phyloP scores from a whole-genome alignment of 2,329 filamentous ascomycete genomes.

The Lizonia empirigonia region DNA sequence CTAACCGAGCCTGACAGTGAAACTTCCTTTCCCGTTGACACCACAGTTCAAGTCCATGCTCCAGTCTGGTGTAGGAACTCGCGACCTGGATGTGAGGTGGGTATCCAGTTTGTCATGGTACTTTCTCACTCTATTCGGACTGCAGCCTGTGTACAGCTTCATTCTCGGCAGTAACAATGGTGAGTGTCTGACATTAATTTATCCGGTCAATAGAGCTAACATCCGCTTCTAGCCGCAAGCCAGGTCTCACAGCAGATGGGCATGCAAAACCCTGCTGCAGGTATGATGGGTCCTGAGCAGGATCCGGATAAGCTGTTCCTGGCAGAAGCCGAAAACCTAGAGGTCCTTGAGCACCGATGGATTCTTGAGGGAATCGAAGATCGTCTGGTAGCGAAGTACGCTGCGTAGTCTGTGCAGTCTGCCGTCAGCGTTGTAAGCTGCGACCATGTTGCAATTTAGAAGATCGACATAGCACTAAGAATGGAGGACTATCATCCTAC shows the following conservation, averaged over 20 bases:
- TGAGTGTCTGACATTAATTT: slow-evolving; percentile 54
- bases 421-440: slow-evolving; percentile 9
- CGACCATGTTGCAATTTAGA: background rate
- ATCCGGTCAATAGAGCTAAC: slow-evolving; percentile 35
- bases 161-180: slow-evolving; percentile 94
- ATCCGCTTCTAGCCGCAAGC: slow-evolving; percentile 70
- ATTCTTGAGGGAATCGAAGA: slow-evolving; percentile 88
- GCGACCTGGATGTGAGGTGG: slow-evolving; percentile 96
- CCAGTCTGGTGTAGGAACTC: slow-evolving; percentile 93
- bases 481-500: slow-evolving; percentile 29
- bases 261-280: slow-evolving; percentile 72
- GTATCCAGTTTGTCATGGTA: slow-evolving; percentile 99
- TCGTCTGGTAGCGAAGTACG: slow-evolving; percentile 67
- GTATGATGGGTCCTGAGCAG: slow-evolving; percentile 89
- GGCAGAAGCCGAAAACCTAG: slow-evolving; percentile 91
- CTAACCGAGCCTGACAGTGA: slow-evolving; percentile 63
- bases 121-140: slow-evolving; percentile 93
- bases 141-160: slow-evolving; percentile 97
- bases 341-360: slow-evolving; percentile 92
- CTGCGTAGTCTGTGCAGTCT: slow-evolving; percentile 25
- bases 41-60: slow-evolving; percentile 99
- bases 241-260: slow-evolving; percentile 88
- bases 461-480: background rate
- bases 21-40: slow-evolving; percentile 94
- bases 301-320: slow-evolving; percentile 96